Evolutionary conservation across 257 asterid genomes (phyloP).

Genomic region (Salvia rosmarinus): DNA sequence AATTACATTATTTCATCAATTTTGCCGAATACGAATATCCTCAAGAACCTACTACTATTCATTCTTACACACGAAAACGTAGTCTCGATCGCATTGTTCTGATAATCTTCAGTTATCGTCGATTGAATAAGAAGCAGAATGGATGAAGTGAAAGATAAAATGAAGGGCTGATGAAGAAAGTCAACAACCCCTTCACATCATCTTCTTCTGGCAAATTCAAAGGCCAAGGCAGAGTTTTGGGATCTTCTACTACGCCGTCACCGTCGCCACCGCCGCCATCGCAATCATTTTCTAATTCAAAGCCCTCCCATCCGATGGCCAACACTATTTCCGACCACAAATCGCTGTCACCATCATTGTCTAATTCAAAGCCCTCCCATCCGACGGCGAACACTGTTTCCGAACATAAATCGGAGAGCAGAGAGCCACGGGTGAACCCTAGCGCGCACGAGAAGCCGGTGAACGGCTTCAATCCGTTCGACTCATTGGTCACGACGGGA

Average conservation of each 20-base stretch:
- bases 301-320: conserved; percentile 39
- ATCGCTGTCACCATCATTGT: conserved; percentile 35
- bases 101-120: neutral
- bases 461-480: conserved; percentile 78
- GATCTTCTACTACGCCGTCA: conserved; percentile 60
- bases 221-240: conserved; percentile 91
- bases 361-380: conserved; percentile 41
- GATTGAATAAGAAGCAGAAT: conserved; percentile 39
- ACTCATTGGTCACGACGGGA: conserved; percentile 69
- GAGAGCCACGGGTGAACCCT: conserved; percentile 33
- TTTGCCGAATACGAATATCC: conserved; percentile 17
- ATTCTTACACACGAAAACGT: neutral
- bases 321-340: conserved; percentile 37
- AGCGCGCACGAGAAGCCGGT: conserved; percentile 34
- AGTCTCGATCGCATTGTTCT: conserved; percentile 3
- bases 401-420: conserved; percentile 38
- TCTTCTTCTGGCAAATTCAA: conserved; percentile 80
- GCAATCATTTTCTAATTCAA: conserved; percentile 36
- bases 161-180: conserved; percentile 93
- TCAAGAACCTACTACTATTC: neutral
- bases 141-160: conserved; percentile 87
- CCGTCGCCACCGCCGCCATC: no score
- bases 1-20: neutral
- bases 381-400: conserved; percentile 37
- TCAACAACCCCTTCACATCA: conserved; percentile 67